phyloP scores from a whole-genome alignment of 202 grass and related monocot species.

The Panicum hallii region DNA sequence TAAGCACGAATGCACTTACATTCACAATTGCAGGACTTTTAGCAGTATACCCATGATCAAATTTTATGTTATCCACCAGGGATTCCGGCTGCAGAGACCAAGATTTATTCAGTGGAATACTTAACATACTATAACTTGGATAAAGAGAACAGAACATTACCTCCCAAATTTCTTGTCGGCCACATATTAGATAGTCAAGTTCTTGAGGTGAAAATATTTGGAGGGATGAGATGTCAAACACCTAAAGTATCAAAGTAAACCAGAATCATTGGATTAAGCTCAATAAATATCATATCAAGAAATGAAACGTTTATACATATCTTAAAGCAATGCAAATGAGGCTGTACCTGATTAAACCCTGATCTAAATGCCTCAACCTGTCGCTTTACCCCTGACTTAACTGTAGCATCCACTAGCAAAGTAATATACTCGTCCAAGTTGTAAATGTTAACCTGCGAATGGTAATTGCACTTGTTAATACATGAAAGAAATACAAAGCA shows the following conservation, averaged over 20 bases:
- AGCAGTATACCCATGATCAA: constrained; percentile 76
- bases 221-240: constrained; percentile 81
- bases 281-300: neutral
- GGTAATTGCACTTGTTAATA: neutral
- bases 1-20: constrained; percentile 38
- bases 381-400: constrained; percentile 59
- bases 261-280: constrained; percentile 13
- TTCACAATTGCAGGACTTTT: constrained; percentile 60
- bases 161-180: constrained; percentile 90
- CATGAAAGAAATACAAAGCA: neutral
- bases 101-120: constrained; percentile 3
- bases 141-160: constrained; percentile 43
- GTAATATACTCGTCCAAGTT: constrained; percentile 62
- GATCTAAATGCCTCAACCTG: constrained; percentile 65
- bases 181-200: constrained; percentile 89
- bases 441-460: constrained; percentile 55
- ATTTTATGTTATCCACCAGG: constrained; percentile 62
- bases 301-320: constrained; percentile 20
- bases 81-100: constrained; percentile 46
- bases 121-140: neutral
- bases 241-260: constrained; percentile 54
- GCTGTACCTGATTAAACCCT: constrained; percentile 60
- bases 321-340: neutral
- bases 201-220: constrained; percentile 94
- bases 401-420: constrained; percentile 60